A percentile compares a stretch with the other conserved stretches of the same genome.
These are phyloP conservation scores for Biscogniauxia marginata DNA, from an alignment of 2,329 filamentous ascomycete species.

Conservation along the genomic window DNA sequence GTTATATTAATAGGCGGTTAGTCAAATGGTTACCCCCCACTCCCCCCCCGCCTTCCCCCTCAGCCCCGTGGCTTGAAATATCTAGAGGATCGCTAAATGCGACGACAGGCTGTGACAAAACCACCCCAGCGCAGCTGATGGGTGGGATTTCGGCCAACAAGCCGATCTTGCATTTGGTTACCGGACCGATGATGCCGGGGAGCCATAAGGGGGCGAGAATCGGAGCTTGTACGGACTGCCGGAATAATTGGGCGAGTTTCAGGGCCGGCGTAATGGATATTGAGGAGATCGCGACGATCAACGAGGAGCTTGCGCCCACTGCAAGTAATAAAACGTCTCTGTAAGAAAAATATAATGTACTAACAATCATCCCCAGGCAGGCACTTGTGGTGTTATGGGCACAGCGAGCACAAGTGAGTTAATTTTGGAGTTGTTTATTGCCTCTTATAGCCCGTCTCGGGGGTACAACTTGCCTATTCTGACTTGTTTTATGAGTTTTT, in stretches of 20 bases:
- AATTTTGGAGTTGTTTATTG: no score
- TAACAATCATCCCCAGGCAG: constrained; percentile 44
- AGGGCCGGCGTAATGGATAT: constrained; percentile 66
- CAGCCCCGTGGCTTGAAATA: neutral
- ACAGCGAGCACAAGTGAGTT: constrained; percentile 89
- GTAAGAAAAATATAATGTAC: neutral
- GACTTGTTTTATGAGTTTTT: no score
- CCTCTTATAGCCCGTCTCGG: no score
- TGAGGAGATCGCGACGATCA: constrained; percentile 68
- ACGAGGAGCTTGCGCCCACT: constrained; percentile 71
- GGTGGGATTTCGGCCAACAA: constrained; percentile 74
- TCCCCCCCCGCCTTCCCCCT: neutral
- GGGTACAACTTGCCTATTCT: no score
- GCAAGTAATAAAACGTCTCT: constrained; percentile 36
- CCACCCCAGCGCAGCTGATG: constrained; percentile 72
- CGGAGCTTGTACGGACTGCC: constrained; percentile 73
- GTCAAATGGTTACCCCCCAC: constrained; percentile 11
- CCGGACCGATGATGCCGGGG: constrained; percentile 74
- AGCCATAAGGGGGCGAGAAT: constrained; percentile 63
- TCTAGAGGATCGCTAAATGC: neutral
- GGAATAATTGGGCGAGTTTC: constrained; percentile 71
- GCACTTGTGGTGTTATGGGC: constrained; percentile 89
- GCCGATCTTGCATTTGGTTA: constrained; percentile 66
- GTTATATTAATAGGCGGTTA: constrained; percentile 65
- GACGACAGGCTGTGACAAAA: constrained; percentile 67